phyloP scores from a whole-genome alignment of 208 protist species.

The Crithidia mellificae region DNA sequence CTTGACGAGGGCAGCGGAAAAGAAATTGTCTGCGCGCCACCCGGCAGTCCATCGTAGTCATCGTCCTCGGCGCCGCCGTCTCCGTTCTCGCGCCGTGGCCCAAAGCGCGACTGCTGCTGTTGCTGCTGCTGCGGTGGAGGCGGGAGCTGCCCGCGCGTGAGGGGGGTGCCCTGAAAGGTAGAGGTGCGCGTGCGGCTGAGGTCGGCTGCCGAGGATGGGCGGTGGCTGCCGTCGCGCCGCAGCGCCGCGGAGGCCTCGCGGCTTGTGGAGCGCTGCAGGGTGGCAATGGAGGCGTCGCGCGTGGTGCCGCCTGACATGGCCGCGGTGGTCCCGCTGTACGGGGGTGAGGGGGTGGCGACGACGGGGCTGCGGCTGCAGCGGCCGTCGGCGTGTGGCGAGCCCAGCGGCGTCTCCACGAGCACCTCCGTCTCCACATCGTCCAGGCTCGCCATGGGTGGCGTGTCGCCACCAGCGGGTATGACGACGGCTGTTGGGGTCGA shows the following conservation, averaged over 20 bases:
- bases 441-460: neutral
- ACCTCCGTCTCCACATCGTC: conserved; percentile 29
- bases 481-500: neutral
- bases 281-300: neutral
- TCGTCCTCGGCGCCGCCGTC: too few relatives aligned
- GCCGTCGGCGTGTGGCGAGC: neutral
- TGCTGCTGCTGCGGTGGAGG: too few relatives aligned
- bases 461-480: neutral
- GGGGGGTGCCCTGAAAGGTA: neutral
- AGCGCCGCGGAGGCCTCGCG: neutral
- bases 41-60: conserved; percentile 3
- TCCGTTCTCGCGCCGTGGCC: too few relatives aligned
- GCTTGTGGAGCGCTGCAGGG: neutral
- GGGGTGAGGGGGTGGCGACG: conserved; percentile 6
- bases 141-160: neutral
- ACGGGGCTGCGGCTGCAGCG: neutral
- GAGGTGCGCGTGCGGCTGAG: neutral
- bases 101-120: too few relatives aligned
- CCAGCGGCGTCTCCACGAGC: conserved; percentile 21
- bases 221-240: neutral
- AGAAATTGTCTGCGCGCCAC: conserved; percentile 3
- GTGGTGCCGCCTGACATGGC: neutral
- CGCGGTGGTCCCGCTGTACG: neutral
- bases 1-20: conserved; percentile 2
- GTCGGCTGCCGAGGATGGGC: neutral